A percentile compares a stretch with the other conserved stretches of the same genome.
Evolutionary conservation across 2,329 filamentous ascomycete genomes (phyloP).

Genomic region (Colletotrichum endophyticum): DNA sequence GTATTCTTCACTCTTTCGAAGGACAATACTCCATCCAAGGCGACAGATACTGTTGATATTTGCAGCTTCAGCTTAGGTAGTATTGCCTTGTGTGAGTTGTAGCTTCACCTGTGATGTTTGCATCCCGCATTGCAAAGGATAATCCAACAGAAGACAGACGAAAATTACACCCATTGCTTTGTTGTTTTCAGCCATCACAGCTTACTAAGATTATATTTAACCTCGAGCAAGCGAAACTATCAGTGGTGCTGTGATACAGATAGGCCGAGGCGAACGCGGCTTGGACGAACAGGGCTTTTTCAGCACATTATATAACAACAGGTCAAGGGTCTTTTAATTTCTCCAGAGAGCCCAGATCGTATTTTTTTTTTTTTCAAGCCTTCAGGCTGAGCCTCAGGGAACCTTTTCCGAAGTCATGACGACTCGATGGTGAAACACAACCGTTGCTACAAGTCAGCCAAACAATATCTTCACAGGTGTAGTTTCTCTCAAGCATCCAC

Average conservation of each 20-base stretch:
- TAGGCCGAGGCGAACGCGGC: neutral
- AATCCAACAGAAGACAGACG: neutral
- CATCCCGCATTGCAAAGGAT: neutral
- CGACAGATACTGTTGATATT: neutral
- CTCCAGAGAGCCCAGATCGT: too few relatives aligned
- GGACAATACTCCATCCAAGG: neutral
- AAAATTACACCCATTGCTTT: too few relatives aligned
- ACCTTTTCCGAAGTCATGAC: too few relatives aligned
- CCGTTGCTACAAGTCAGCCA: too few relatives aligned
- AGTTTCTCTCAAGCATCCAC: neutral
- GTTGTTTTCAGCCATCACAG: neutral
- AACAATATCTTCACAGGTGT: rapidly evolving
- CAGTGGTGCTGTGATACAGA: neutral
- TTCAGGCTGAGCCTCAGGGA: too few relatives aligned
- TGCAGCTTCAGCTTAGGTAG: rapidly evolving
- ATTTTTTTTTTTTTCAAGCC: too few relatives aligned
- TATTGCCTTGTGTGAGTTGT: neutral
- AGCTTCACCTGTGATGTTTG: neutral
- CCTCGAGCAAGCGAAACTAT: neutral
- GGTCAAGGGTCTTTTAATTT: neutral
- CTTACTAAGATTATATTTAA: neutral
- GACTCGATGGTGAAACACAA: too few relatives aligned
- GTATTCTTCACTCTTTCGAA: rapidly evolving
- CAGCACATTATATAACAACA: neutral
- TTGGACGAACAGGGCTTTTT: neutral